Conservation (phyloP, 2,329 filamentous ascomycete genomes). For the Talaromyces rugulosus region DNA sequence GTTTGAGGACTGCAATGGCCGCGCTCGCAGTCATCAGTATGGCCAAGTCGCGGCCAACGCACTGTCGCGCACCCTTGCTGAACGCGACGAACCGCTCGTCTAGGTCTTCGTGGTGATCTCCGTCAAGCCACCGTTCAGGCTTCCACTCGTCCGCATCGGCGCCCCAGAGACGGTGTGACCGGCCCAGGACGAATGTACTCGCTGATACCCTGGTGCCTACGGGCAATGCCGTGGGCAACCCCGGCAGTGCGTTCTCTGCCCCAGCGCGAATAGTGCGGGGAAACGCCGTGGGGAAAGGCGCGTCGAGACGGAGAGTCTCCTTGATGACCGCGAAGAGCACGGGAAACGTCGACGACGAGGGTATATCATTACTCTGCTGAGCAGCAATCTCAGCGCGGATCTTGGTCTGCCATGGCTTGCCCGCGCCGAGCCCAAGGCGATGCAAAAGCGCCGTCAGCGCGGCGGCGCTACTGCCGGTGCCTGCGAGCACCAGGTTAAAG, state of each 20-base stretch:
- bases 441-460: constrained; percentile 15
- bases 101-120: constrained; percentile 8
- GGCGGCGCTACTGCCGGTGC: constrained; percentile 17
- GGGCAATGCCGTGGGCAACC: constrained; percentile 13
- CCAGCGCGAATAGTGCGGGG: constrained; percentile 16
- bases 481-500: constrained; percentile 17
- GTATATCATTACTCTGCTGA: not conserved
- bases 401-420: constrained; percentile 16
- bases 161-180: constrained; percentile 17
- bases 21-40: constrained; percentile 14
- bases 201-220: constrained; percentile 17
- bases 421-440: constrained; percentile 14
- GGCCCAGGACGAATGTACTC: constrained; percentile 17
- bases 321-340: constrained; percentile 18
- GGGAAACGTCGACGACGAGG: not conserved
- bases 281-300: constrained; percentile 17
- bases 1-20: constrained; percentile 10
- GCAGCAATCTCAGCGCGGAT: constrained; percentile 8
- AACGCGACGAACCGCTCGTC: constrained; percentile 17
- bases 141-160: constrained; percentile 14
- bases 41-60: constrained; percentile 17
- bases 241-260: constrained; percentile 14
- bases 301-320: constrained; percentile 15
- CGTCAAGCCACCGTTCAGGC: constrained; percentile 17
- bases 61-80: constrained; percentile 17